A percentile compares a stretch with the other conserved stretches of the same genome.
Evolutionary conservation across 2,329 filamentous ascomycete genomes (phyloP).

Genomic region (Microdochium trichocladiopsis): DNA sequence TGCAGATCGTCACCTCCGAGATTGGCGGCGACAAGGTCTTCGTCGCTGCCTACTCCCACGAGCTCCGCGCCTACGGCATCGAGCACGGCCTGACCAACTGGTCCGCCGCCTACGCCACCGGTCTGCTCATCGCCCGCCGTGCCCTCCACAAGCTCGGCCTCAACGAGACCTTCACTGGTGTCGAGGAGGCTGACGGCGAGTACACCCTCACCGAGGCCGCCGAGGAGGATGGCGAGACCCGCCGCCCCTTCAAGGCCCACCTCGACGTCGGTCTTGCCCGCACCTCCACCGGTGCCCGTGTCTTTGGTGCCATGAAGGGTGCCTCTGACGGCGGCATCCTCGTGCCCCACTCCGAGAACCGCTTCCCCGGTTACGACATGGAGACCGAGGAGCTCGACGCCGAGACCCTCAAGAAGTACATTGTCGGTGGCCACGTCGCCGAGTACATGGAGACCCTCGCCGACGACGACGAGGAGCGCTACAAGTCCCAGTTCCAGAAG

Average conservation of each 20-base stretch:
- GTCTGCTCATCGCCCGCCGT: constrained; percentile 94
- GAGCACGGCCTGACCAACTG: constrained; percentile 99
- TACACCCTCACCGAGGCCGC: constrained; percentile 91
- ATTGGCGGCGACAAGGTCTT: constrained; percentile 98
- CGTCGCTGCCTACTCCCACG: constrained; percentile 86
- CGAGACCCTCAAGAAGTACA: constrained; percentile 98
- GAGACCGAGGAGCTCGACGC: constrained; percentile 97
- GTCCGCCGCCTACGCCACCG: constrained; percentile 93
- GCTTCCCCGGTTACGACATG: constrained; percentile 97
- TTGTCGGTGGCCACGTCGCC: constrained; percentile 94
- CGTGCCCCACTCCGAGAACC: constrained; percentile 98
- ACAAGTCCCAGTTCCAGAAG: constrained; percentile 95
- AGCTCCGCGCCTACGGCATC: constrained; percentile 96
- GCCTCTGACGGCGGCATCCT: constrained; percentile 96
- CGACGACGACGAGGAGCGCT: constrained; percentile 99
- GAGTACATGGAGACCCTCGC: constrained; percentile 99
- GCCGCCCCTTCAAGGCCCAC: constrained; percentile 98
- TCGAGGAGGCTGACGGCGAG: constrained; percentile 96
- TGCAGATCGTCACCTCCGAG: constrained; percentile 95
- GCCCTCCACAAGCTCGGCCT: constrained; percentile 95
- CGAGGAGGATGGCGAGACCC: constrained; percentile 84
- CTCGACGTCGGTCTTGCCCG: constrained; percentile 96
- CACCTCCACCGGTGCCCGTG: constrained; percentile 95
- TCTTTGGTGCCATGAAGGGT: constrained; percentile 99
- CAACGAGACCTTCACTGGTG: constrained; percentile 87